Base-by-base conservation (phyloP, 2,329 filamentous ascomycete genomes). In the Bisporella sp. region DNA sequence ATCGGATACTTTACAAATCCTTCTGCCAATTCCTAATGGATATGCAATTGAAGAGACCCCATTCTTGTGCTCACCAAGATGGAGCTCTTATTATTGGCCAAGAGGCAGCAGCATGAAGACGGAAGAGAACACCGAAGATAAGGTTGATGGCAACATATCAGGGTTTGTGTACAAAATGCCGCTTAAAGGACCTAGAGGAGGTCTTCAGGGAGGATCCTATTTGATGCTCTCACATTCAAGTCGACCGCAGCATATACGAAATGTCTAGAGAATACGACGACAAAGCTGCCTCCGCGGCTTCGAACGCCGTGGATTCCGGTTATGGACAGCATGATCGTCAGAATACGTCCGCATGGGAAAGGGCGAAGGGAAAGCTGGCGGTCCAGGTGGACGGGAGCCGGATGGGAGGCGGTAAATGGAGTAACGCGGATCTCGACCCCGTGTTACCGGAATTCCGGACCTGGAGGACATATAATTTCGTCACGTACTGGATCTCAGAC, bases 401-500 rank as follows among this genome's bases (percentile, higher is more conserved):
- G n/a, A 37, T 37, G 35, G 35, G 35, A 8, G 35, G n/a, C 35
- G 35, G 35, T 4, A 37, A 37, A 37, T 37, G 35, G 35, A 9
- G 8, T 31, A 54, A 56, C 50, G 52, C 54, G 41, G 55, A 57
- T 51, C 53, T 57, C 40, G 55, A 57, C 49, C 53, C 55, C 4
- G 53, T 57, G 30, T 53, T 53, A 29, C 53, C 53, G 2, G 51
- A 50, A 1, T 54, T 52, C 45, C 54, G 52, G 4, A 56, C 54
- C 13, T 56, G 54, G 54, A 48, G 42, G 28, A 48, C 39, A 50
- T 52, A 50, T 30, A 52, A 51, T 1, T 56, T 52, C 47, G 52
- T 56, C 5, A 51, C 54, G 35, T 56, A 54, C 41, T 54, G 54
- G 52, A 56, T 56, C 50, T 51, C 54, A 11, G 54, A 56, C 39